Evolutionary conservation across 805 yeast genomes (phyloP), one percentile per base, ranked within the genome.

Genomic region (Tetrapisispora pingtungensis): DNA sequence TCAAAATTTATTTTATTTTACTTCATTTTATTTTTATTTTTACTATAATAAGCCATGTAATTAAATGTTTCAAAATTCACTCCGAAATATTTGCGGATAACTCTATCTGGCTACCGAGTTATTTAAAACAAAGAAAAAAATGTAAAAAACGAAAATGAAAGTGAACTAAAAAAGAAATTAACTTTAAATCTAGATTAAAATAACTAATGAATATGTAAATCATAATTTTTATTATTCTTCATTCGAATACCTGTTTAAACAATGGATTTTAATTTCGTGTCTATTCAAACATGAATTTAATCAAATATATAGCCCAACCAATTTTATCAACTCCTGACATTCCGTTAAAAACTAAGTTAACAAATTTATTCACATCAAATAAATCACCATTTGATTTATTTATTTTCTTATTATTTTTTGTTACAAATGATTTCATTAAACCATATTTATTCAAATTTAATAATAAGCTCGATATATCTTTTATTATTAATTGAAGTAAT

Each of bases 401-500:
- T 18, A 27, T 12, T 18, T 26, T 28, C 8, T 37, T 37, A 5
- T 28, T 27, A 18, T 37, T 26, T 5, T 37, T 37, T 2, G 33
- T 24, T 7, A 37, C 33, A 15, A 27, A 17, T 7, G 40, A 37
- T 37, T 37, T 37, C 12, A 37, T 10, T 12, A 37, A 8, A 18
- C 33, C 34, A 41, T 17, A 28, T 34, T 41, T 19, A 34, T 33
- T 26, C n/a, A 33, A 14, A 27, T n/a, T 28, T 10, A 34, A 24
- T 36, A 41, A 12, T 12, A 33, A 15, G 18, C 34, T 36, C 5
- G 44, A 35, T 12, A 42, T 36, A 24, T 42, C 40, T 17, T 36
- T 37, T 6, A 42, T 28, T 2, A 42, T 36, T 7, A 36, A 18
- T 7, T 24, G 33, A 7, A 42, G 4, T 22, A 42, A 13, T 30